A percentile compares a stretch with the other conserved stretches of the same genome.
Evolutionary conservation across 2,329 filamentous ascomycete species (phyloP).

Genomic region (Blumeriella jaapii): DNA sequence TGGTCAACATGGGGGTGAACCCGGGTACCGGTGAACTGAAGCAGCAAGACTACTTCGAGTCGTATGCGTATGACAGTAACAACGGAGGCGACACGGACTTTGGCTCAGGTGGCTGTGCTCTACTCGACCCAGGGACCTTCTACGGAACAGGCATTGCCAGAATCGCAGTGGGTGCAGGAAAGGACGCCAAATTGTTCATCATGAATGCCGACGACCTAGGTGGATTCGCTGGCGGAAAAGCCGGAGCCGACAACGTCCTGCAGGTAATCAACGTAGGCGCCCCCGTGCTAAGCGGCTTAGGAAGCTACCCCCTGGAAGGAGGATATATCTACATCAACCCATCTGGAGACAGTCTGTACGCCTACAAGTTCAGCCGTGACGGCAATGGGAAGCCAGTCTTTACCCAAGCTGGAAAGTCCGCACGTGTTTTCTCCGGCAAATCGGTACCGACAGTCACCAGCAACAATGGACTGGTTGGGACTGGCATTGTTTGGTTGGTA

Average conservation of each 20-base stretch:
- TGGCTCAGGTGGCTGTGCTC: slow-evolving; percentile 32
- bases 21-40: slow-evolving; percentile 33
- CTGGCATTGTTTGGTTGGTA: slow-evolving; percentile 32
- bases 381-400: slow-evolving; percentile 27
- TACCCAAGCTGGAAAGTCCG: slow-evolving; percentile 24
- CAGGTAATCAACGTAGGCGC: slow-evolving; percentile 35
- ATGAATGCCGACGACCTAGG: slow-evolving; percentile 28
- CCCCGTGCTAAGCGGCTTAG: slow-evolving; percentile 36
- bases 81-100: slow-evolving; percentile 41
- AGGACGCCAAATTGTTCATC: slow-evolving; percentile 37
- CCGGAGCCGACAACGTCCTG: slow-evolving; percentile 31
- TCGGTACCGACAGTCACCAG: slow-evolving; percentile 30
- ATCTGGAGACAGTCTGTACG: slow-evolving; percentile 22
- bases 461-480: slow-evolving; percentile 28
- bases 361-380: slow-evolving; percentile 28
- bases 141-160: slow-evolving; percentile 33
- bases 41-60: slow-evolving; percentile 42
- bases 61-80: slow-evolving; percentile 38
- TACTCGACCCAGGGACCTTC: slow-evolving; percentile 35
- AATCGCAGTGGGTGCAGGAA: slow-evolving; percentile 39
- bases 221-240: slow-evolving; percentile 25
- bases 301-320: slow-evolving; percentile 37
- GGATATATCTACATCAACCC: slow-evolving; percentile 38
- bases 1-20: slow-evolving; percentile 34
- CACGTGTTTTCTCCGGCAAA: slow-evolving; percentile 7